These are phyloP conservation scores for Naematelia encephala DNA, from an alignment of 768 basidiomycete species.

Conservation along the genomic window DNA sequence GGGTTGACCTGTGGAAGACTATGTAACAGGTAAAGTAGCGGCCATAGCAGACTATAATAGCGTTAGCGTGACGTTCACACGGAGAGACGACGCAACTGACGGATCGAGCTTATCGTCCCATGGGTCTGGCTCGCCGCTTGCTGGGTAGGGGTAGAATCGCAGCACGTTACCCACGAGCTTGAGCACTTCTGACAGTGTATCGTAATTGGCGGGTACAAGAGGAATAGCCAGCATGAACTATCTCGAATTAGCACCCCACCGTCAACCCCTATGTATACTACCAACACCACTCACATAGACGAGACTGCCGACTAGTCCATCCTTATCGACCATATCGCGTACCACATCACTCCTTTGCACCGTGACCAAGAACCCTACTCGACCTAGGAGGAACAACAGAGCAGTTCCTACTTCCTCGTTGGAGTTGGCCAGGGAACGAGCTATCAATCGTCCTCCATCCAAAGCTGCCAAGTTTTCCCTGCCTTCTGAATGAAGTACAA, in stretches of 20 bases:
- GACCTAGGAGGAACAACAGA: slow-evolving; percentile 31
- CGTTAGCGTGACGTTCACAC: neutral
- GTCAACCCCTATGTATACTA: slow-evolving; percentile 5
- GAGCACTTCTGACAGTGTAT: slow-evolving; percentile 76
- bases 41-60: slow-evolving; percentile 62
- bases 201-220: slow-evolving; percentile 60
- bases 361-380: slow-evolving; percentile 38
- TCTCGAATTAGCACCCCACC: too few relatives aligned
- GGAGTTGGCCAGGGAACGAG: slow-evolving; percentile 23
- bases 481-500: slow-evolving; percentile 48
- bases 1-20: slow-evolving; percentile 64
- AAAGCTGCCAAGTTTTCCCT: slow-evolving; percentile 19
- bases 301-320: slow-evolving; percentile 34
- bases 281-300: slow-evolving; percentile 29
- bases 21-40: slow-evolving; percentile 68
- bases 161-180: slow-evolving; percentile 81
- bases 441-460: slow-evolving; percentile 24
- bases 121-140: slow-evolving; percentile 59
- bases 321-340: slow-evolving; percentile 39
- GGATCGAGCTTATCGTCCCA: slow-evolving; percentile 72
- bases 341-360: slow-evolving; percentile 30
- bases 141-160: slow-evolving; percentile 62
- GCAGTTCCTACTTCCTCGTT: neutral
- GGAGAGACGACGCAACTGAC: slow-evolving; percentile 54
- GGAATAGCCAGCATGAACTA: slow-evolving; percentile 38